phyloP scores from a whole-genome alignment of 495 filamentous ascomycete genomes.

The Penicillium robsamsonii region DNA sequence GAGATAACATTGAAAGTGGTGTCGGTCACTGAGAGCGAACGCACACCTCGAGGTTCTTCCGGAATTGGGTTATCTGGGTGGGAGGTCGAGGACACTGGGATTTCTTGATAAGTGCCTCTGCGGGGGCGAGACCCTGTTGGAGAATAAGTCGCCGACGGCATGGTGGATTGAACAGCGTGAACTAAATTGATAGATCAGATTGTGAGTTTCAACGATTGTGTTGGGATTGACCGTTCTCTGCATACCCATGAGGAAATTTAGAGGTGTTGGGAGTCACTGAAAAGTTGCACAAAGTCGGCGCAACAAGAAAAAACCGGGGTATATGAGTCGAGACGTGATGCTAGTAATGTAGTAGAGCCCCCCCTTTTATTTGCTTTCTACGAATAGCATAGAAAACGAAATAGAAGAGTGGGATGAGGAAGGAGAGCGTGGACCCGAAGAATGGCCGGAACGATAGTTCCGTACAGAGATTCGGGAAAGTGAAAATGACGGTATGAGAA shows the following conservation, averaged over 20 bases:
- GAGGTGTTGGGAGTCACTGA: background rate
- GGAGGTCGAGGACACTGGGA: slow-evolving; percentile 48
- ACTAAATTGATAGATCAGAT: slow-evolving; percentile 19
- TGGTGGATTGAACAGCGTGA: slow-evolving; percentile 34
- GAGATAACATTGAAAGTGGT: slow-evolving; percentile 42
- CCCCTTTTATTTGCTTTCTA: slow-evolving; percentile 2
- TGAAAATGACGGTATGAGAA: slow-evolving; percentile 16
- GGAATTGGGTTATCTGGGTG: slow-evolving; percentile 59
- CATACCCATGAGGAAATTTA: slow-evolving; percentile 22
- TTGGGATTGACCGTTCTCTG: background rate
- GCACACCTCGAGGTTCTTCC: slow-evolving; percentile 48
- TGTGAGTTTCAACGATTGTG: slow-evolving; percentile 1
- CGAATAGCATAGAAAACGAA: background rate
- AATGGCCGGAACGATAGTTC: slow-evolving; percentile 30
- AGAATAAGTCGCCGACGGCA: slow-evolving; percentile 31
- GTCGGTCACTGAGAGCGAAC: slow-evolving; percentile 41
- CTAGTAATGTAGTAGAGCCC: background rate
- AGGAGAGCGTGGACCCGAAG: slow-evolving; percentile 25
- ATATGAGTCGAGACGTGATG: background rate
- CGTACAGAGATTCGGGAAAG: slow-evolving; percentile 17
- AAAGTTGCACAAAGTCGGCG: slow-evolving; percentile 2
- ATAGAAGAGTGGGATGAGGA: slow-evolving; percentile 31
- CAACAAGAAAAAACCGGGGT: background rate
- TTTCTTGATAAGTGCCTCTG: slow-evolving; percentile 31
- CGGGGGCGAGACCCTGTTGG: slow-evolving; percentile 25